A percentile compares a stretch with the other conserved stretches of the same genome.
These are phyloP conservation scores for Leptosphaerulina australis DNA, from an alignment of 2,329 filamentous ascomycete species.

Conservation along the genomic window DNA sequence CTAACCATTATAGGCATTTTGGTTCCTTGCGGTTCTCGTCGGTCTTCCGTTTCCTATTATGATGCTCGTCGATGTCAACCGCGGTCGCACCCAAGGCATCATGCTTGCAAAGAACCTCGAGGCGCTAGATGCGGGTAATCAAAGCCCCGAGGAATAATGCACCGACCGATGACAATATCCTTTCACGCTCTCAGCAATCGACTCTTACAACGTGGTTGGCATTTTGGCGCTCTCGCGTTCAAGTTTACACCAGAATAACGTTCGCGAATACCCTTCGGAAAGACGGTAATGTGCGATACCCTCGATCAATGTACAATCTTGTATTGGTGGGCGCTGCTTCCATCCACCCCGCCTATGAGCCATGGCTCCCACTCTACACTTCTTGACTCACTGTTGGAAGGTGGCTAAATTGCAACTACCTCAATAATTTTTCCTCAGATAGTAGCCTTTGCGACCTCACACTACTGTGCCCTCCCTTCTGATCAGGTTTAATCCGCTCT, in stretches of 20 bases:
- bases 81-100: conserved; percentile 52
- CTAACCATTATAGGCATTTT: conserved; percentile 67
- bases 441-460: too few relatives aligned
- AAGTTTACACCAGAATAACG: conserved; percentile 1
- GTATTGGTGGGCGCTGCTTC: too few relatives aligned
- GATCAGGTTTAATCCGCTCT: too few relatives aligned
- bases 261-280: not conserved
- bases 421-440: too few relatives aligned
- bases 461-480: too few relatives aligned
- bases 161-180: not conserved
- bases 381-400: too few relatives aligned
- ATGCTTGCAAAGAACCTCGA: conserved; percentile 50
- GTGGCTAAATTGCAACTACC: too few relatives aligned
- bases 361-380: too few relatives aligned
- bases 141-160: not conserved
- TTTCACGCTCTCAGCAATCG: not conserved
- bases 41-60: conserved; percentile 84
- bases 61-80: conserved; percentile 80
- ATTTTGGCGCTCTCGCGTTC: not conserved
- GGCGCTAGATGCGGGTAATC: conserved; percentile 18
- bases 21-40: conserved; percentile 86
- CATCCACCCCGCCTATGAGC: too few relatives aligned
- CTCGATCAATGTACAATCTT: not conserved
- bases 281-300: conserved; percentile 1
- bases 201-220: not conserved